These are phyloP conservation scores for Suillus sp. DNA, from an alignment of 768 basidiomycete genomes.

Conservation along the genomic window DNA sequence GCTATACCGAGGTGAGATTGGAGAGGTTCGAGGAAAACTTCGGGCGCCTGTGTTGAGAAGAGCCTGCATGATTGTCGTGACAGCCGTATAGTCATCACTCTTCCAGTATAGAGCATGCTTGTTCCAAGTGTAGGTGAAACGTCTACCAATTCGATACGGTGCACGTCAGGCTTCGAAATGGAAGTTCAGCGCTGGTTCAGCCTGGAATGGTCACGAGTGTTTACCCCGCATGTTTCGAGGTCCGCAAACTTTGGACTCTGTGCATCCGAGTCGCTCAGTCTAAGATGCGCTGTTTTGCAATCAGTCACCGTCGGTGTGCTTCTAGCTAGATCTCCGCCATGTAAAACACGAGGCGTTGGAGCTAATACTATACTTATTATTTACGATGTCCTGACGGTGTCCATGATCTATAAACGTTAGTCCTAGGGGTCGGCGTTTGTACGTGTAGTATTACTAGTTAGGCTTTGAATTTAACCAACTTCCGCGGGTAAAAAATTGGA, in stretches of 20 bases:
- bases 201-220: too few species aligned
- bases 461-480: not conserved
- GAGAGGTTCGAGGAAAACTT: slow-evolving; percentile 53
- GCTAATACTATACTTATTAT: not conserved
- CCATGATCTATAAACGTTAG: not conserved
- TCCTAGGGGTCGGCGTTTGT: not conserved
- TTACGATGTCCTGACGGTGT: not conserved
- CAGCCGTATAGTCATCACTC: not conserved
- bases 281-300: too few species aligned
- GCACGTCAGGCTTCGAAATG: not conserved
- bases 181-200: too few species aligned
- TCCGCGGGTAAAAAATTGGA: not conserved
- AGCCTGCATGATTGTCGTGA: slow-evolving; percentile 13
- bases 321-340: not conserved
- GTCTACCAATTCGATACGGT: not conserved
- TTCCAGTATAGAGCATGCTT: not conserved
- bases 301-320: too few species aligned
- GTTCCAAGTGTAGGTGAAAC: not conserved
- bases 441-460: not conserved
- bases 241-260: not conserved
- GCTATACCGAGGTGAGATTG: slow-evolving; percentile 63
- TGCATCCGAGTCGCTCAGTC: too few species aligned
- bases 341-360: not conserved
- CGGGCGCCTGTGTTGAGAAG: slow-evolving; percentile 28
- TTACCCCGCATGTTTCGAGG: not conserved